Base-by-base conservation (phyloP, 129 eudicot genomes). In the Scalesia atractyloides region DNA sequence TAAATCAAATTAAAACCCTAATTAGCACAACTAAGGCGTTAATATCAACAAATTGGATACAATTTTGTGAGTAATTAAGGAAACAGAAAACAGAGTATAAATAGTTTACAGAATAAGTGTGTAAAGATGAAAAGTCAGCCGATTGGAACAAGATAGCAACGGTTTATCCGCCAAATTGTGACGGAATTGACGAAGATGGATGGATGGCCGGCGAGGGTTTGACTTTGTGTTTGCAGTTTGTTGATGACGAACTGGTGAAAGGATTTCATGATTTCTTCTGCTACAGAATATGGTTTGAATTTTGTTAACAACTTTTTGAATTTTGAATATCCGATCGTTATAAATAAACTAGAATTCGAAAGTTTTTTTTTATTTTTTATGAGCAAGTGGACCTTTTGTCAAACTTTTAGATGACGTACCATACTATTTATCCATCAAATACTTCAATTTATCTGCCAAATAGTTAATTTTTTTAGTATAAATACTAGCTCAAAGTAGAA, bases 121-220 rank as follows among this genome's bases (percentile, higher is more conserved):
- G 8, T 11, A 1, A 50, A 16, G 52, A 76, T 17, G 50, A 61
- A 66, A 56, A 59, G 75, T 37, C 63, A 54, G 66, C 64, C 70
- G 66, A 77, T 34, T 49, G 76, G 34, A 66, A 61, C 66, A 61
- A 61, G 66, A 61, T 61, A 33, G 70, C 81, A 22, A 62, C 72
- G 80, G 81, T 68, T 84, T 76, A 68, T 65, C 86, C 87, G 87
- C 88, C 88, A 79, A 83, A 73, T 82, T 80, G 66, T 44, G 84
- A 79, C 84, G 84, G 85, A 79, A 76, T 61, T 37, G 68, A 54
- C 89, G 63, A 78, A 71, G 86, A 10, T 16, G 66, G 86, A 10
- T 16, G 66, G 75, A 26, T 41, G 19, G 77, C 76, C 67, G 76
- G 79, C 80, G 52, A 68, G 26, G 34, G 64, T 58, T 58, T 58